Percentiles rank a stretch among this genome's conserved stretches.
Evolutionary conservation across 75 land plant species (phyloP).

Genomic region (Pseudotsuga menziesii): DNA sequence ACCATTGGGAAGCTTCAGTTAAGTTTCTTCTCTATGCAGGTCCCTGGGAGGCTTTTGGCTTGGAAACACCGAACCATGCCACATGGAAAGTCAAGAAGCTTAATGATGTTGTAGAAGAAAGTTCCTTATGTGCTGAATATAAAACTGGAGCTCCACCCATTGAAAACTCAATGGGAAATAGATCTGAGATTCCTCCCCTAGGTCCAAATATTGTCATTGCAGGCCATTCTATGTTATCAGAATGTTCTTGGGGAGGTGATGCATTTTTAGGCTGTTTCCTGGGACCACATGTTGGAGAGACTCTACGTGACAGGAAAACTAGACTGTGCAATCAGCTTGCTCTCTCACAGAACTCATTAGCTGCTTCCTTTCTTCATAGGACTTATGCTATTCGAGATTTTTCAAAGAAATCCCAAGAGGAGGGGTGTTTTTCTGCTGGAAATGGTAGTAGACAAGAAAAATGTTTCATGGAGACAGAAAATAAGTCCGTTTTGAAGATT

Average conservation of each 20-base stretch:
- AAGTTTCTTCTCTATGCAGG: conserved; percentile 39
- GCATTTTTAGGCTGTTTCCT: conserved; percentile 32
- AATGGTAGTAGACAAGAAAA: neutral
- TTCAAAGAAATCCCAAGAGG: neutral
- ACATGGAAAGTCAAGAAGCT: conserved; percentile 15
- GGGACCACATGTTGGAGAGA: conserved; percentile 41
- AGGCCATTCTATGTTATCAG: neutral
- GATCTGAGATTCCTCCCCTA: no score
- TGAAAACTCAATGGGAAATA: neutral
- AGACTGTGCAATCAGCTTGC: conserved; percentile 31
- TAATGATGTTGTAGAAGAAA: neutral
- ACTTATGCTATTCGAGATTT: conserved; percentile 10
- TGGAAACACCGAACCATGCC: conserved; percentile 22
- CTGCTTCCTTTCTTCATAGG: conserved; percentile 13
- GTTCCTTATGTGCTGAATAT: neutral
- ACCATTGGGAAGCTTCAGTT: conserved; percentile 48
- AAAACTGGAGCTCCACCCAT: neutral
- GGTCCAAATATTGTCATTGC: neutral
- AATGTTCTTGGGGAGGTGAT: neutral
- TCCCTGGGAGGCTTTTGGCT: conserved; percentile 40
- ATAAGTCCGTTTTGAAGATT: conserved; percentile 5
- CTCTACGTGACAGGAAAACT: conserved; percentile 24
- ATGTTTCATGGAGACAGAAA: neutral
- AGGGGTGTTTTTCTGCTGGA: neutral
- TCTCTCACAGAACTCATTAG: conserved; percentile 26